Evolutionary conservation across 345 rosid genomes (phyloP), one percentile per base, ranked within the genome.

Genomic region (Erodium maritimum): DNA sequence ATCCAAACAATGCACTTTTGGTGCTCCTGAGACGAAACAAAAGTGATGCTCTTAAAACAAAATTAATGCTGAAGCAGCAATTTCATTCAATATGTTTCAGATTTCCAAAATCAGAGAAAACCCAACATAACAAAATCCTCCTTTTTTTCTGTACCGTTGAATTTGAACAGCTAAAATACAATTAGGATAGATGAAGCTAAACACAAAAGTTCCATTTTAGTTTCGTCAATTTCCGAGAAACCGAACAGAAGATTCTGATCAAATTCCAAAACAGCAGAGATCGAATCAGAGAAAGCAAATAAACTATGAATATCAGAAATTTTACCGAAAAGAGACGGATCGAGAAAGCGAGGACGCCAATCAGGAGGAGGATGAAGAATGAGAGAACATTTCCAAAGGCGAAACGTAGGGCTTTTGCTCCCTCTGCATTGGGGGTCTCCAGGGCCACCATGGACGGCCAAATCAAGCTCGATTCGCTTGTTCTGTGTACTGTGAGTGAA

Each of bases 261-360:
- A 46, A 10, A 46, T 46, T 29, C 46, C 33, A 3, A 25, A 25
- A 25, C 33, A 25, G 33, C 7, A 25, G 33, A 25, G 33, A 2
- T 25, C 33, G 33, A n/a, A 25, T 25, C 33, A 25, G 33, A 25
- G 16, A 9, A 18, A 29, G 34, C 37, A 7, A 25, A 25, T 25
- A 25, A 7, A 25, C 4, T 7, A 20, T 25, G 10, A 13, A 37
- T 23, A 61, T 60, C 18, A 42, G 59, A 5, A 55, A 71, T 57
- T 86, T 81, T 70, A 93, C 99, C 46, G 99, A 93, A 83, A 93
- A 93, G 45, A 93, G 78, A 9, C 96, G 99, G 87, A 93, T 93
- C 86, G 95, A 93, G 91, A 93, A 93, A 52, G 95, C 99, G 52
- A 93, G 85, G 71, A 85, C 93, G 19, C 95, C 96, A 61, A 88